A percentile compares a stretch with the other conserved stretches of the same genome.
Evolutionary conservation across 2,329 filamentous ascomycete species (phyloP).

Genomic region (Colletotrichum karsti): DNA sequence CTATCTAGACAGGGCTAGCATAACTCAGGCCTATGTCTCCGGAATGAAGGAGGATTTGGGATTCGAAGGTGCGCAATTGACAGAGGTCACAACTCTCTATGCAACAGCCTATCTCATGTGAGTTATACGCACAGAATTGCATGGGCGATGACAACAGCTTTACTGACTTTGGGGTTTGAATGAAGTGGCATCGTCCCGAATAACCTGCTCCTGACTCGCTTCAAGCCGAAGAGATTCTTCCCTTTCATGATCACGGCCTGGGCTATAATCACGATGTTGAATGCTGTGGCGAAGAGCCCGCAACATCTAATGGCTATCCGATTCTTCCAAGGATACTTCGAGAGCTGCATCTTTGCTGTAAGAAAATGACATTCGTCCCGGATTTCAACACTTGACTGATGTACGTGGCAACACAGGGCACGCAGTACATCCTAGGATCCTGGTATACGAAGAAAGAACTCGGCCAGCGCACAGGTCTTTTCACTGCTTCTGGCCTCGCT

Average conservation of each 20-base stretch:
- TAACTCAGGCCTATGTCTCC: constrained; percentile 6
- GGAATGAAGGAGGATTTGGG: constrained; percentile 8
- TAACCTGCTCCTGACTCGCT: background rate
- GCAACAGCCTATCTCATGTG: constrained; percentile 1
- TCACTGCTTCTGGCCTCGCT: constrained; percentile 66
- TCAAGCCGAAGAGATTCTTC: background rate
- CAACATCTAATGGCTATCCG: constrained; percentile 43
- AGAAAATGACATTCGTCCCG: too few species aligned
- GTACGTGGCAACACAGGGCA: too few species aligned
- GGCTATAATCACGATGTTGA: constrained; percentile 1
- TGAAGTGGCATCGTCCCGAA: background rate
- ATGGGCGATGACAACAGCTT: background rate
- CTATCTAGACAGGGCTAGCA: constrained; percentile 7
- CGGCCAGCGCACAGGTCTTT: constrained; percentile 70
- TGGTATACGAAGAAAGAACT: constrained; percentile 72
- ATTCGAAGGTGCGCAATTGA: background rate
- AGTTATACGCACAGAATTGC: background rate
- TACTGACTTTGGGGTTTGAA: background rate
- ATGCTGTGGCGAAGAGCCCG: background rate
- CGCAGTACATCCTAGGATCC: constrained; percentile 52
- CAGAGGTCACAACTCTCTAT: background rate
- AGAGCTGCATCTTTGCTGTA: too few species aligned
- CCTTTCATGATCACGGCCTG: constrained; percentile 6
- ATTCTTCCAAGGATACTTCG: constrained; percentile 47
- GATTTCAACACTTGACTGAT: too few species aligned